A percentile compares a stretch with the other conserved stretches of the same genome.
Evolutionary conservation across 73 alveolate genomes (phyloP).

Genomic region (Diophrys sp.): DNA sequence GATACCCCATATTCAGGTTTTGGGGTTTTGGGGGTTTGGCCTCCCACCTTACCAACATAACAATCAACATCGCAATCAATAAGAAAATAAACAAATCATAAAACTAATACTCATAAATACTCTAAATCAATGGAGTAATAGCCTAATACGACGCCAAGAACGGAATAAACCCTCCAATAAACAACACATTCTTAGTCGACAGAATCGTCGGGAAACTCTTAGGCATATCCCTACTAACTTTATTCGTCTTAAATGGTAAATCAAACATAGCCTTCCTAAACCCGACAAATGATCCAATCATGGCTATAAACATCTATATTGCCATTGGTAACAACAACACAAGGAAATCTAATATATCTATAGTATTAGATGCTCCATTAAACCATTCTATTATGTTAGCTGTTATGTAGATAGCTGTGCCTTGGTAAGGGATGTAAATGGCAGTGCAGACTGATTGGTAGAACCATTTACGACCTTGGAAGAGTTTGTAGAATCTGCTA

Average conservation of each 20-base stretch:
- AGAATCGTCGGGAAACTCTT: slow-evolving; percentile 13
- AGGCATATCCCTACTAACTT: slow-evolving; percentile 39
- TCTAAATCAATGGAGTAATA: slow-evolving; percentile 11
- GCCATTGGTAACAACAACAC: slow-evolving; percentile 10
- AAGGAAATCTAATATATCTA: neutral
- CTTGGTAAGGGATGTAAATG: slow-evolving; percentile 14
- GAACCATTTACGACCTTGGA: slow-evolving; percentile 35
- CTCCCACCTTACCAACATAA: slow-evolving; percentile 8
- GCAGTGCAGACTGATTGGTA: slow-evolving; percentile 5
- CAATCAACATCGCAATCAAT: slow-evolving; percentile 4
- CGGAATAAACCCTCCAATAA: slow-evolving; percentile 26
- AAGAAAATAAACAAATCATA: slow-evolving; percentile 30
- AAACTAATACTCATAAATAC: slow-evolving; percentile 23
- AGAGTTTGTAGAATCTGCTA: slow-evolving; percentile 29
- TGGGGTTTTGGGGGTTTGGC: too few species aligned
- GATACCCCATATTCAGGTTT: too few species aligned
- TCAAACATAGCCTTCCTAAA: slow-evolving; percentile 23
- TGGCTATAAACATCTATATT: slow-evolving; percentile 5
- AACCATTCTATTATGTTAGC: slow-evolving; percentile 25
- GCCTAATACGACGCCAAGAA: slow-evolving; percentile 35
- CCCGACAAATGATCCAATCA: slow-evolving; percentile 40
- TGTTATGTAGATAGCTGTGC: slow-evolving; percentile 6
- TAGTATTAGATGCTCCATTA: slow-evolving; percentile 24
- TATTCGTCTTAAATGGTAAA: slow-evolving; percentile 25
- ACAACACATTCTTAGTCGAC: neutral